Evolutionary conservation across 768 basidiomycete genomes (phyloP), one percentile per base, ranked within the genome.

Genomic region (Favolaschia claudopus): DNA sequence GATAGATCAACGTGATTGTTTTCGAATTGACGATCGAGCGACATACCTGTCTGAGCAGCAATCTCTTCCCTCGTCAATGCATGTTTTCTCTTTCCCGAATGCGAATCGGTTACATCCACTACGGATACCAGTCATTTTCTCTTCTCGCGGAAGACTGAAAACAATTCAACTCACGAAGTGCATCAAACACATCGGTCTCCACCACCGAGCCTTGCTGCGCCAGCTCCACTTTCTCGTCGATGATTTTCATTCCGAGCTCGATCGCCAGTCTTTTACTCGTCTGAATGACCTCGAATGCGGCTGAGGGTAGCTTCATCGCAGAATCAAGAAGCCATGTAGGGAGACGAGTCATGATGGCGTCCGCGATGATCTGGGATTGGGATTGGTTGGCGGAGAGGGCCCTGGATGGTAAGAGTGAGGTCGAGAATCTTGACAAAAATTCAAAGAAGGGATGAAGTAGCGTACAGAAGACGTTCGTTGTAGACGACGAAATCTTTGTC

Each of bases 11-110:
- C 13, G 50, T 50, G 7, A 40, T 48, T 19, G 62, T 58, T 33
- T 63, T 57, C 36, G 53, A 43, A 31, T 50, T 57, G 7, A 46
- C 51, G 19, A 55, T 49, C 38, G n/a, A 63, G 31, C 29, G 58
- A 39, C 9, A 37, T 53, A 14, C 43, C 37, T 5, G 50, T 45
- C 42, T 58, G 55, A 25, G 48, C 50, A 28, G 40, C 49, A 14
- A 58, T 15, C 13, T 54, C 52, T 28, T 37, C 39, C 36, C 29
- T 42, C 2, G 42, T 54, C 32, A 54, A 24, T 33, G 5, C 22
- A 19, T 44, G 27, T 28, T 43, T 40, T 20, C 22, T 54, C 38
- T 42, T 52, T n/a, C n/a, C n/a, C 38, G 13, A 14, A 33, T 52
- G 38, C 20, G 50, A 52, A 13, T 42, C 38, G 20, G 31, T 31